These are phyloP conservation scores for Chlorokybus atmophyticus DNA, from an alignment of 139 green algal species.

Conservation along the genomic window DNA sequence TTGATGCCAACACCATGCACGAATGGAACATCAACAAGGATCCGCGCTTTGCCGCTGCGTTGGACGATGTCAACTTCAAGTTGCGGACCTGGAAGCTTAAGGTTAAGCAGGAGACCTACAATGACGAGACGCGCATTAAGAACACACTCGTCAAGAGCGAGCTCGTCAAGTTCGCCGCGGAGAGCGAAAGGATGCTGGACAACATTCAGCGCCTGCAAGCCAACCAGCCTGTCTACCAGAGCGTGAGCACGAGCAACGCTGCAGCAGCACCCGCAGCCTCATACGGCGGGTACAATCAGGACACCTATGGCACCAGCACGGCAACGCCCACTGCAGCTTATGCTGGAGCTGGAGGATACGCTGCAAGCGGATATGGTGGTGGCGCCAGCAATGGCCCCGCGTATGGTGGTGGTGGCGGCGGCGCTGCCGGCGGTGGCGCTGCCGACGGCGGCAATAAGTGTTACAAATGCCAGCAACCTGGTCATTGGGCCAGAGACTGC, in stretches of 20 bases:
- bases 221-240: slow-evolving; percentile 6
- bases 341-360: slow-evolving; percentile 8
- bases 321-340: slow-evolving; percentile 8
- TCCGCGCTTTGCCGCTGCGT: slow-evolving; percentile 1
- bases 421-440: slow-evolving; percentile 6
- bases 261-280: too few relatives aligned
- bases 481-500: slow-evolving; percentile 19
- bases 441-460: too few relatives aligned
- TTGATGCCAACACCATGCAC: slow-evolving; percentile 7
- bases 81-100: slow-evolving; percentile 47
- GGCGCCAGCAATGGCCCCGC: slow-evolving; percentile 6
- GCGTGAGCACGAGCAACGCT: slow-evolving; percentile 20
- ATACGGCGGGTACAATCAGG: background rate
- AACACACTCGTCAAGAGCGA: slow-evolving; percentile 31
- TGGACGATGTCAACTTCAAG: slow-evolving; percentile 33
- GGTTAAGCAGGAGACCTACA: slow-evolving; percentile 68
- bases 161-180: slow-evolving; percentile 12
- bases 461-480: slow-evolving; percentile 10
- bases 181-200: background rate
- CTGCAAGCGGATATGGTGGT: slow-evolving; percentile 19
- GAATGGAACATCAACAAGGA: background rate
- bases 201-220: background rate
- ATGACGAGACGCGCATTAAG: slow-evolving; percentile 73
- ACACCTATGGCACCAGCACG: background rate
- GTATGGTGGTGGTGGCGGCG: slow-evolving; percentile 10